Base-by-base conservation (phyloP, 108 stramenopile genomes). In the Asterionellopsis glacialis region DNA sequence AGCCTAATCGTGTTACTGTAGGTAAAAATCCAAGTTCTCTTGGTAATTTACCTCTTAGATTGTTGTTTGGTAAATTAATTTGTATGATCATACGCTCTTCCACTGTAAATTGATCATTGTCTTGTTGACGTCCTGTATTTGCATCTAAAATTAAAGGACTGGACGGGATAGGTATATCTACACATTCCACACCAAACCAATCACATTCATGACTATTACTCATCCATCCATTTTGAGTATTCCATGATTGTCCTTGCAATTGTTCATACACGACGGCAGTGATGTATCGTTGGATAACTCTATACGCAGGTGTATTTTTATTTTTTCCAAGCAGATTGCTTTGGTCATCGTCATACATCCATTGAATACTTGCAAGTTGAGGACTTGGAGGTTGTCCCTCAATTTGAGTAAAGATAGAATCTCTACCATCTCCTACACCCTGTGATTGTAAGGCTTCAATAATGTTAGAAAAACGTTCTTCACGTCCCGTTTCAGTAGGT, bases 131-230 rank as follows among this genome's bases (percentile, higher is more conserved):
- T 1, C 40, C 57, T 19, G 33, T 41, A 39, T 42, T 42, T 11
- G 10, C 28, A 6, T 57, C 21, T n/a, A n/a, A 25, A 25, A 57
- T n/a, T 4, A 54, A 15, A 22, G 52, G 52, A 27, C 24, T 54
- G 9, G 4, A 2, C 5, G 52, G 52, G 2, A 54, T 54, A 22
- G 52, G n/a, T 22, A 25, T 15, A 15, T 54, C 52, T 4, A 54
- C 52, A 54, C 87, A 88, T 15, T 67, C 57, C 14, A 88, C 69
- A 40, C 70, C 76, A 55, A 57, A 61, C 87, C 87, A 88, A 11
- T 68, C 64, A 51, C 87, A 88, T 66, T 88, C 87, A 61, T 75
- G 71, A 11, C 59, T 51, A 7, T 59, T 58, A 13, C 80, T 69
- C 15, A 88, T 50, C 87, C 87, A 88, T 11, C 69, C 68, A 10